Percentiles rank a stretch among this genome's conserved stretches.
Evolutionary conservation across 2,329 filamentous ascomycete species (phyloP).

Genomic region (Aspergillus fumigatus): DNA sequence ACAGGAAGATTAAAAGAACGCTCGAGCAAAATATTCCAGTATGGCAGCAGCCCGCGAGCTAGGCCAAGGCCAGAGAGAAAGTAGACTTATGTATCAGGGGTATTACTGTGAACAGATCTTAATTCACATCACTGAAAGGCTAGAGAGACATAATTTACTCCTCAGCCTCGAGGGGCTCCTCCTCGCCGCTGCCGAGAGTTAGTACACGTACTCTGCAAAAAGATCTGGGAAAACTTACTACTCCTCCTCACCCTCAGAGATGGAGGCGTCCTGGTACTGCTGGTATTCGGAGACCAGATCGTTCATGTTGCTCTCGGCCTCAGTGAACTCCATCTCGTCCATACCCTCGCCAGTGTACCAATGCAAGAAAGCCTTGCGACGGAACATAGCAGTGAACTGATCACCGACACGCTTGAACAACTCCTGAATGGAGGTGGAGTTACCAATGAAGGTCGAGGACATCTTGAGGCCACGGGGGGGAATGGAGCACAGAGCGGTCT

Average conservation of each 20-base stretch:
- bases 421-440: constrained; percentile 99
- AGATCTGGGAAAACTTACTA: constrained; percentile 47
- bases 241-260: constrained; percentile 96
- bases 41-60: not conserved
- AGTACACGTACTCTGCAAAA: constrained; percentile 8
- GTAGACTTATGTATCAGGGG: not conserved
- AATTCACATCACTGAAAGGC: constrained; percentile 10
- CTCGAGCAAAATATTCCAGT: not conserved
- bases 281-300: constrained; percentile 99
- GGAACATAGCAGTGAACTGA: constrained; percentile 99
- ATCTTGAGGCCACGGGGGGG: constrained; percentile 97
- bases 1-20: not conserved
- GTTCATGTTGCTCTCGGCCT: constrained; percentile 99
- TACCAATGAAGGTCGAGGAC: constrained; percentile 98
- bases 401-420: constrained; percentile 99
- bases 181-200: constrained; percentile 57
- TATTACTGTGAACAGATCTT: constrained; percentile 21
- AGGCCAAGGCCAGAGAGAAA: not conserved
- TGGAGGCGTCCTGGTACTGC: constrained; percentile 98
- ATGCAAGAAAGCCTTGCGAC: constrained; percentile 99
- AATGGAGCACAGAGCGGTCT: constrained; percentile 98
- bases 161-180: constrained; percentile 67
- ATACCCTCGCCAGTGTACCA: constrained; percentile 99
- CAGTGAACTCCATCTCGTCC: constrained; percentile 99
- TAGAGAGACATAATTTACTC: constrained; percentile 49